Conservation (phyloP, 2,329 filamentous ascomycete genomes). For the Xylariaceae sp. region DNA sequence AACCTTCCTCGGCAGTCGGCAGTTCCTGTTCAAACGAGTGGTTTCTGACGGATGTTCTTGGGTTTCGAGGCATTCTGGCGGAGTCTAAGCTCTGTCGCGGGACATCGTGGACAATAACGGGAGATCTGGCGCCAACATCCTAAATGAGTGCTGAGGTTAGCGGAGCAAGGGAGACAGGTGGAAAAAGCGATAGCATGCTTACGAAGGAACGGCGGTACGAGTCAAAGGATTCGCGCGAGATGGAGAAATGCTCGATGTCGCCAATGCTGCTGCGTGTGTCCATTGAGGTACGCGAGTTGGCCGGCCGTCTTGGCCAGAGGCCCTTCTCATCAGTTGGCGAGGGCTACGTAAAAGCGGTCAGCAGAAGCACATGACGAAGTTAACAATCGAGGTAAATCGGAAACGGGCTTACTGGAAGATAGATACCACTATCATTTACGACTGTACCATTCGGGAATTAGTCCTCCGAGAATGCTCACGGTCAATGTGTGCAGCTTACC, state of each 20-base stretch:
- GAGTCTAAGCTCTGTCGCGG: conserved; percentile 80
- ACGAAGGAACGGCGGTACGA: conserved; percentile 95
- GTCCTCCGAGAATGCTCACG: conserved; percentile 15
- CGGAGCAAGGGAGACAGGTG: neutral
- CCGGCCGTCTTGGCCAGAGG: conserved; percentile 63
- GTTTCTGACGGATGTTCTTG: conserved; percentile 57
- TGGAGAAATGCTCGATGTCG: conserved; percentile 90
- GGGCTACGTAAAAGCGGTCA: conserved; percentile 51
- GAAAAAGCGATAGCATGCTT: conserved; percentile 36
- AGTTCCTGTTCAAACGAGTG: conserved; percentile 56
- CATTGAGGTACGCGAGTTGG: conserved; percentile 51
- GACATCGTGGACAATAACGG: conserved; percentile 57
- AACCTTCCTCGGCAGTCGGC: conserved; percentile 71
- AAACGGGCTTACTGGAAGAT: conserved; percentile 69
- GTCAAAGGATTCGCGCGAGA: conserved; percentile 94
- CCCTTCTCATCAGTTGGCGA: conserved; percentile 81
- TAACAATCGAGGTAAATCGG: conserved; percentile 1
- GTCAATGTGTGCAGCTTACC: conserved; percentile 48
- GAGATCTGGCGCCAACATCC: conserved; percentile 89
- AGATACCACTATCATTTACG: conserved; percentile 92
- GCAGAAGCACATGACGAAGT: conserved; percentile 17
- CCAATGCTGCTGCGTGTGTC: conserved; percentile 58
- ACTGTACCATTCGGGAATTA: conserved; percentile 50
- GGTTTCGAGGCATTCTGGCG: conserved; percentile 58
- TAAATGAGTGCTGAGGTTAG: conserved; percentile 6